Base-by-base conservation (phyloP, 192 early-diverging fungal genomes). In the Oehlia diaphana region DNA sequence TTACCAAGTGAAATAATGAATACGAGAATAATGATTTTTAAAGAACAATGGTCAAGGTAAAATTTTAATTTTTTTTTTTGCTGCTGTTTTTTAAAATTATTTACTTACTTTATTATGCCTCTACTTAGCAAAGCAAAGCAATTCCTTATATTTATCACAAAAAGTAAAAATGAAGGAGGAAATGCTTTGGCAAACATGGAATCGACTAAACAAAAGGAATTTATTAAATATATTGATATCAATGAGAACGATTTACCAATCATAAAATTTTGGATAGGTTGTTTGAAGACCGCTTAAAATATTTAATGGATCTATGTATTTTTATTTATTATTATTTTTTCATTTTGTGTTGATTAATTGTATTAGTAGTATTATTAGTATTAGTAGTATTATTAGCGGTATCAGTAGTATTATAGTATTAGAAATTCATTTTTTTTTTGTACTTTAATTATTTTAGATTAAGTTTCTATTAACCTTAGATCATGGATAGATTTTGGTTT, bases 31-130 rank as follows among this genome's bases (percentile, higher is more conserved):
- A 63, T 53, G 13, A 69, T 78, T 9, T 78, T 78, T 39, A 78
- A 78, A 69, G 77, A 78, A 69, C 26, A 66, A 64, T 78, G 77
- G 77, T 69, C 37, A 78, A 53, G 77, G 77, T 78, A 64, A 44
- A 6, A 0, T 8, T n/a, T 35, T 0, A 28, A 33, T 28, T 66
- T 26, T 77, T 12, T 58, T 9, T 12, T 65, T 66, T 39, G 13
- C 10, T 33, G 9, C 63, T 66, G 16, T 7, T 76, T 33, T 58
- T 42, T 37, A 42, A 21, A 26, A 9, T 39, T n/a, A 66, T 14
- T 10, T 42, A 28, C 2, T 63, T 63, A 28, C 35, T 77, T 9
- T 28, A 66, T 47, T 65, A 16, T 77, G 31, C 14, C 28, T 10
- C 10, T 47, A 47, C 44, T 12, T 47, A 77, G 76, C 47, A 77